Evolutionary conservation across 1,139 yeast genomes (phyloP).

Genomic region (Pneumocystis oryctolagi): DNA sequence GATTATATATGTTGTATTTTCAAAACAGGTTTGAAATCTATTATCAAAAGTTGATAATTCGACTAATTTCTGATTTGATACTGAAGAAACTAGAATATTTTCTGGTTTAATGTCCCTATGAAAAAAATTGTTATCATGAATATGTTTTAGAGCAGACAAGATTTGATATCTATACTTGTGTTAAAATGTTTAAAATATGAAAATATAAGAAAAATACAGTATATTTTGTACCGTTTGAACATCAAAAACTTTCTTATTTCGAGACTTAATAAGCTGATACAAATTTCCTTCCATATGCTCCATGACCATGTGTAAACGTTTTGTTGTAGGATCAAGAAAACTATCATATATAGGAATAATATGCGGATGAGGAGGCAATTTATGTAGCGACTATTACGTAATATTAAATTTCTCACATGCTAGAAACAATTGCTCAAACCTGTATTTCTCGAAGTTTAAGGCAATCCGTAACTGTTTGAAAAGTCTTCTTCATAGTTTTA

Average conservation of each 20-base stretch:
- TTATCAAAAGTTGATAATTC: slow-evolving; percentile 37
- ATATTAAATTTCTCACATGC: neutral
- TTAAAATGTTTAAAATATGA: neutral
- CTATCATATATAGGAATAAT: slow-evolving; percentile 64
- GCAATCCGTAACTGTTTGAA: slow-evolving; percentile 41
- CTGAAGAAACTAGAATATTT: slow-evolving; percentile 43
- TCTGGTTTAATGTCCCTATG: slow-evolving; percentile 93
- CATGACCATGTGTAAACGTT: slow-evolving; percentile 67
- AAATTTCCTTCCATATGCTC: slow-evolving; percentile 75
- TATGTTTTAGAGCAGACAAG: slow-evolving; percentile 46
- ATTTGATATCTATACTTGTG: neutral
- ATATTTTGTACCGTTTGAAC: slow-evolving; percentile 48
- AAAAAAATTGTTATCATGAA: slow-evolving; percentile 65
- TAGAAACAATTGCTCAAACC: slow-evolving; percentile 25
- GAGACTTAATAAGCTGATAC: slow-evolving; percentile 42
- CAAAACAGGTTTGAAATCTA: slow-evolving; percentile 31
- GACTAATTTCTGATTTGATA: slow-evolving; percentile 70
- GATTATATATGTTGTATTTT: slow-evolving; percentile 27
- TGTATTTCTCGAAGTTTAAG: slow-evolving; percentile 55
- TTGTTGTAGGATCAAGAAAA: slow-evolving; percentile 47
- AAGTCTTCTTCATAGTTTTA: slow-evolving; percentile 54
- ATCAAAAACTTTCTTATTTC: slow-evolving; percentile 40
- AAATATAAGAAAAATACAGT: slow-evolving; percentile 21
- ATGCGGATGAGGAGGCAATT: slow-evolving; percentile 57
- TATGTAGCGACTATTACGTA: slow-evolving; percentile 27